Percentiles rank a stretch among this genome's conserved stretches.
These are phyloP conservation scores for Aspergillus conjunctus DNA, from an alignment of 495 filamentous ascomycete genomes.

Conservation along the genomic window DNA sequence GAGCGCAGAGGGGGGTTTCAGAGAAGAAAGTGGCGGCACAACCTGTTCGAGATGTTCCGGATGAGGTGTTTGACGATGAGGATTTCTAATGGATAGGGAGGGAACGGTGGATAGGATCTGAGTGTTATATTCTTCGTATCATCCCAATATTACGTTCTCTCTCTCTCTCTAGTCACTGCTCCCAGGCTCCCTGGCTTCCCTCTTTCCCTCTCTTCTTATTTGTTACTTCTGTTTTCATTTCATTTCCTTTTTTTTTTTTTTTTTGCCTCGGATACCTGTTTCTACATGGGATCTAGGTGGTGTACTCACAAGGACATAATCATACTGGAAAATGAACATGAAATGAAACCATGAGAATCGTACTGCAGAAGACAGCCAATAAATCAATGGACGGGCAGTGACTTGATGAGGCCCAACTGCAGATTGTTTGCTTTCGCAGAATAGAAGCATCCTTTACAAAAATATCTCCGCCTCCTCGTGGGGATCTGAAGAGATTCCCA, in stretches of 20 bases:
- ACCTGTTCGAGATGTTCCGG: constrained; percentile 30
- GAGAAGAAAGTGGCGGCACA: constrained; percentile 36
- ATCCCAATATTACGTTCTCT: not conserved
- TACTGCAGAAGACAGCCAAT: no score
- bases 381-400: no score
- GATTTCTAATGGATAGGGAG: constrained; percentile 7
- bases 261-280: no score
- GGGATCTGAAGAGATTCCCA: not conserved
- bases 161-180: not conserved
- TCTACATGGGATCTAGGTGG: no score
- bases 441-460: no score
- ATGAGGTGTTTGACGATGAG: constrained; percentile 39
- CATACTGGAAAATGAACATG: no score
- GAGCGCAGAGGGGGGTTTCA: constrained; percentile 45
- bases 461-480: no score
- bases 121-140: not conserved
- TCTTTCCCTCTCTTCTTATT: not conserved
- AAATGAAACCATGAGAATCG: no score
- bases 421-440: no score
- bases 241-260: not conserved
- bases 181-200: not conserved
- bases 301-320: no score
- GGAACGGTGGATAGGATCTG: constrained; percentile 10
- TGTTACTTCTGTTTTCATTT: no score
- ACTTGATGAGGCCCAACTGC: no score